Conservation (phyloP, 1,284 basidiomycete species). For the Rhodotorula sp. region DNA sequence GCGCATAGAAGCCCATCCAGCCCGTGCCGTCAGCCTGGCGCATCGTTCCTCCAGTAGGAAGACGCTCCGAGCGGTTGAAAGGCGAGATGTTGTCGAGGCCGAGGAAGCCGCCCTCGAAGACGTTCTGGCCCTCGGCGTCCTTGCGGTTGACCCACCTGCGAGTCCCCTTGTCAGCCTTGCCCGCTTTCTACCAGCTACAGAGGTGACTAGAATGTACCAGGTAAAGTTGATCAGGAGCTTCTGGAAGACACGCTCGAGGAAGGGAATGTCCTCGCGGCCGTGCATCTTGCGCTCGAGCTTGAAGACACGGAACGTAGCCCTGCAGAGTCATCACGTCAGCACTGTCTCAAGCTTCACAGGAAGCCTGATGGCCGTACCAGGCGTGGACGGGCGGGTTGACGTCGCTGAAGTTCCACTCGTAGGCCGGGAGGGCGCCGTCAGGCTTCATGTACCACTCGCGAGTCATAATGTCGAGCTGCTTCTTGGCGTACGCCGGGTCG, state of each 20-base stretch:
- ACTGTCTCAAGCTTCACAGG: constrained; percentile 9
- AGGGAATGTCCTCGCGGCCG: constrained; percentile 84
- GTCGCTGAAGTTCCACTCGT: constrained; percentile 98
- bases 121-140: constrained; percentile 88
- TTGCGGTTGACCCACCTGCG: constrained; percentile 96
- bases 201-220: constrained; percentile 59
- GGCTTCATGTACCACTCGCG: constrained; percentile 99
- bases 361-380: constrained; percentile 57
- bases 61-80: constrained; percentile 95
- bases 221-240: constrained; percentile 96
- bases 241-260: constrained; percentile 97
- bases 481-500: constrained; percentile 93
- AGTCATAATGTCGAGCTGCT: constrained; percentile 92
- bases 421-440: constrained; percentile 95
- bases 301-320: constrained; percentile 89
- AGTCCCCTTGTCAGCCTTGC: not conserved
- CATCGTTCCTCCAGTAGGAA: constrained; percentile 78
- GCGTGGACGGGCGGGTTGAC: constrained; percentile 98
- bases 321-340: not conserved
- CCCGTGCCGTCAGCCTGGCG: constrained; percentile 97
- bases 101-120: constrained; percentile 97
- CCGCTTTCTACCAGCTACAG: no score
- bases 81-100: constrained; percentile 97
- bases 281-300: constrained; percentile 96
- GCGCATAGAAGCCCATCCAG: constrained; percentile 98